These are phyloP conservation scores for Cutaneotrichosporon curvatum DNA, from an alignment of 1,284 basidiomycete genomes.

Conservation along the genomic window DNA sequence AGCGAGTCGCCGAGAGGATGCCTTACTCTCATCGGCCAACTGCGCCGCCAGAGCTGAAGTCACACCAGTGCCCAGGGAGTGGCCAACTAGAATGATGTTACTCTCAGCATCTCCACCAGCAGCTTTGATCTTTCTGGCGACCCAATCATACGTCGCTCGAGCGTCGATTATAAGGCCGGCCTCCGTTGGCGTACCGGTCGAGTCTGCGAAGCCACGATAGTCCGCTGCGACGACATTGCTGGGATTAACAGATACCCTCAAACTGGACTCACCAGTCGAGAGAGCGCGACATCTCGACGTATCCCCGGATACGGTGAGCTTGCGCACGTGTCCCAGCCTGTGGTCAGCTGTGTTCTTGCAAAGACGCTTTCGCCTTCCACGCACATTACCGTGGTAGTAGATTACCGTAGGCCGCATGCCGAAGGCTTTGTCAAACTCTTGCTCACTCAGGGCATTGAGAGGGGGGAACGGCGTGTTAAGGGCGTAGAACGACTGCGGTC, in stretches of 20 bases:
- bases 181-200: slow-evolving; percentile 68
- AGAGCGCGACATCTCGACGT: not conserved
- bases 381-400: slow-evolving; percentile 81
- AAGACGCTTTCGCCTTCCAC: too few species aligned
- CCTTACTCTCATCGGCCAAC: slow-evolving; percentile 35
- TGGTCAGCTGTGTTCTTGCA: not conserved
- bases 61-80: slow-evolving; percentile 81
- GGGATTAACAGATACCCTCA: slow-evolving; percentile 12
- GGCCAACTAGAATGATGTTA: slow-evolving; percentile 53
- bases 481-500: slow-evolving; percentile 26
- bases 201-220: slow-evolving; percentile 90
- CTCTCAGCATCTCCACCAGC: slow-evolving; percentile 1
- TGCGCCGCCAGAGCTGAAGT: slow-evolving; percentile 49
- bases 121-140: slow-evolving; percentile 42
- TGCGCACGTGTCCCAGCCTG: slow-evolving; percentile 15
- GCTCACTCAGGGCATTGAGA: slow-evolving; percentile 16
- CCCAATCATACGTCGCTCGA: slow-evolving; percentile 71
- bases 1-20: not conserved
- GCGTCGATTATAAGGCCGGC: slow-evolving; percentile 69
- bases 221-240: slow-evolving; percentile 76
- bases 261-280: slow-evolving; percentile 25
- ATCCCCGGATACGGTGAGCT: slow-evolving; percentile 7
- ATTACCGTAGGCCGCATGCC: slow-evolving; percentile 63
- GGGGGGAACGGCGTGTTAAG: slow-evolving; percentile 19
- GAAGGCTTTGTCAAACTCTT: slow-evolving; percentile 51